A percentile compares a stretch with the other conserved stretches of the same genome.
These are phyloP conservation scores for Trifolium pratense DNA, from an alignment of 306 rosid genomes.

Conservation along the genomic window DNA sequence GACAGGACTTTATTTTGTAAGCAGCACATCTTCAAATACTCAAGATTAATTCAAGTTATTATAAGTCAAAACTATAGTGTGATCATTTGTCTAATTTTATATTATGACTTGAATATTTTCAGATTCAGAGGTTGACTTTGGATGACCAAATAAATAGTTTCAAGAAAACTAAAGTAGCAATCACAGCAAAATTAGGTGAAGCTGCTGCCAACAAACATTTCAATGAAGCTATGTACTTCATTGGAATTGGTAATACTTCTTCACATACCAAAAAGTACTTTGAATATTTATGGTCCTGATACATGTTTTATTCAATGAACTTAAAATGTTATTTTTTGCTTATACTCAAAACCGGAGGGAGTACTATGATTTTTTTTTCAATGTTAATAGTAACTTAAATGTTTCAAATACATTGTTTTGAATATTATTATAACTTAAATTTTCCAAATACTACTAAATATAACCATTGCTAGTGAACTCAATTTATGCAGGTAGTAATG, in stretches of 20 bases:
- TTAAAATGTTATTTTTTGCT: too few species aligned
- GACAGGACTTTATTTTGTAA: conserved; percentile 86
- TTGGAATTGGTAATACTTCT: conserved; percentile 68
- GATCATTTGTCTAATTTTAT: neutral
- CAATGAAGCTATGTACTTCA: conserved; percentile 70
- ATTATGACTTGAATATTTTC: neutral
- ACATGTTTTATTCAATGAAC: too few species aligned
- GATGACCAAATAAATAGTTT: conserved; percentile 77
- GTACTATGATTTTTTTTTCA: conserved; percentile 29
- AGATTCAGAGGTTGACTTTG: conserved; percentile 78
- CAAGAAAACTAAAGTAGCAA: conserved; percentile 54
- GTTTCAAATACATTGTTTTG: conserved; percentile 26
- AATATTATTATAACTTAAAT: neutral
- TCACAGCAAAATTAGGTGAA: conserved; percentile 59
- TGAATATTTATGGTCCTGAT: too few species aligned
- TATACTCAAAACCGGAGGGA: too few species aligned
- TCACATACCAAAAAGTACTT: neutral
- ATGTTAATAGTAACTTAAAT: neutral
- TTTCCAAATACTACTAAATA: neutral
- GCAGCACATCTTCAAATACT: conserved; percentile 20
- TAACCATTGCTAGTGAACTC: neutral
- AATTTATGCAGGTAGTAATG: conserved; percentile 73
- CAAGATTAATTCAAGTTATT: neutral
- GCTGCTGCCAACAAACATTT: conserved; percentile 58
- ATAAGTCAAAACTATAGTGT: conserved; percentile 7